Conservation (phyloP, 306 rosid genomes). For the Cucumis sativus region DNA sequence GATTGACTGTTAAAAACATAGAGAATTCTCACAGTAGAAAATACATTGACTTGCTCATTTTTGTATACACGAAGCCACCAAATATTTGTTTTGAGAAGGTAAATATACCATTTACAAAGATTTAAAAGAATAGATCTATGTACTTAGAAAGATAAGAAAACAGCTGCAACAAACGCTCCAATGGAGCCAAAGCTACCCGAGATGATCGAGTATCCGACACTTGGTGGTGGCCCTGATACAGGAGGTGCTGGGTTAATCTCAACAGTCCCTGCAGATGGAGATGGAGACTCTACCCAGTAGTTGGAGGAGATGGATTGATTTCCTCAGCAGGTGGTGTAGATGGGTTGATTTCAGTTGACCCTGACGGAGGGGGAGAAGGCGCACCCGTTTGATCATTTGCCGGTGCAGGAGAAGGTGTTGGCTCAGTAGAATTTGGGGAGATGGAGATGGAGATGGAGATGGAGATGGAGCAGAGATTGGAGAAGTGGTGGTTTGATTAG, state of each 20-base stretch:
- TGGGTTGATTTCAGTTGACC: conserved; percentile 7
- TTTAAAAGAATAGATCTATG: neutral
- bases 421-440: conserved; percentile 1
- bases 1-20: neutral
- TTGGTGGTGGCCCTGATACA: conserved; percentile 27
- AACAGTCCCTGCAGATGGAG: conserved; percentile 26
- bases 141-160: conserved; percentile 30
- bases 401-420: neutral
- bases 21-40: neutral
- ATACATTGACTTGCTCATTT: neutral
- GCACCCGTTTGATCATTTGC: neutral
- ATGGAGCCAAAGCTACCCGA: conserved; percentile 31
- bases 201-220: conserved; percentile 36
- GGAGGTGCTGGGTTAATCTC: conserved; percentile 38
- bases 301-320: conserved; percentile 28
- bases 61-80: neutral
- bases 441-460: conserved; percentile 22
- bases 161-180: conserved; percentile 58
- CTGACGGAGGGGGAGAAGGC: neutral
- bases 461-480: conserved; percentile 13
- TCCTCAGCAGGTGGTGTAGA: conserved; percentile 8
- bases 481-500: conserved; percentile 8
- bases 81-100: neutral
- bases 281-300: conserved; percentile 18
- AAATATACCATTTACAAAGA: neutral